phyloP scores from a whole-genome alignment of 1,139 yeast species.

The Barnettozyma hawaiiensis region DNA sequence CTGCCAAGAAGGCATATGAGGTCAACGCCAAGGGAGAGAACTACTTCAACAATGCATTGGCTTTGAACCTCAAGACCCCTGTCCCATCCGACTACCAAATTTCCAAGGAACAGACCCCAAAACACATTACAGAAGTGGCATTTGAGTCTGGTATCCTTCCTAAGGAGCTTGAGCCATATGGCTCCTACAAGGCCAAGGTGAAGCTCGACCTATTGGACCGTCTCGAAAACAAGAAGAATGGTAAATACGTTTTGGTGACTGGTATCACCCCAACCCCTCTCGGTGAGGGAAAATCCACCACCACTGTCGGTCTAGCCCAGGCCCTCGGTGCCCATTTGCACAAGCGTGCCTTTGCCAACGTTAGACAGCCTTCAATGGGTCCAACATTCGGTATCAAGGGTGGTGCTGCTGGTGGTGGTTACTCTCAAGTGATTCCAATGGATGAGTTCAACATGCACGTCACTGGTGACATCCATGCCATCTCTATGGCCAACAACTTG shows the following conservation, averaged over 20 bases:
- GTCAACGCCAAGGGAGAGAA: constrained; percentile 21
- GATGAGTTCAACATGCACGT: constrained; percentile 98
- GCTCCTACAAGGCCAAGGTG: constrained; percentile 90
- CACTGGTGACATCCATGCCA: constrained; percentile 98
- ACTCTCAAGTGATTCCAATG: constrained; percentile 98
- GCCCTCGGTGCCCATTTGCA: constrained; percentile 91
- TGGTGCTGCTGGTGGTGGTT: constrained; percentile 99
- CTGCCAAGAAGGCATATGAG: constrained; percentile 54
- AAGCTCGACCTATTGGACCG: constrained; percentile 70
- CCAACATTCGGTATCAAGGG: constrained; percentile 99
- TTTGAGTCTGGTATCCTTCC: constrained; percentile 77
- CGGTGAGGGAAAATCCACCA: constrained; percentile 97
- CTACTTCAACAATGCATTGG: constrained; percentile 43
- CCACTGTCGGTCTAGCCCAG: constrained; percentile 94
- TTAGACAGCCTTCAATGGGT: constrained; percentile 98
- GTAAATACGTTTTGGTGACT: constrained; percentile 88
- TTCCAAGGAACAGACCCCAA: constrained; percentile 85
- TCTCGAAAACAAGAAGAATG: constrained; percentile 61
- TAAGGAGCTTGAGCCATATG: constrained; percentile 84
- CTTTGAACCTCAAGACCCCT: constrained; percentile 61
- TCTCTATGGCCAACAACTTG: constrained; percentile 90
- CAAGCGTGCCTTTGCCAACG: constrained; percentile 87
- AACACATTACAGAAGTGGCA: constrained; percentile 77
- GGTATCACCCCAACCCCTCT: constrained; percentile 98
- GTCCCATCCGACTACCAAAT: constrained; percentile 95